A percentile compares a stretch with the other conserved stretches of the same genome.
phyloP scores from a whole-genome alignment of 2,329 filamentous ascomycete genomes.

The Alternaria novae-zelandiae region DNA sequence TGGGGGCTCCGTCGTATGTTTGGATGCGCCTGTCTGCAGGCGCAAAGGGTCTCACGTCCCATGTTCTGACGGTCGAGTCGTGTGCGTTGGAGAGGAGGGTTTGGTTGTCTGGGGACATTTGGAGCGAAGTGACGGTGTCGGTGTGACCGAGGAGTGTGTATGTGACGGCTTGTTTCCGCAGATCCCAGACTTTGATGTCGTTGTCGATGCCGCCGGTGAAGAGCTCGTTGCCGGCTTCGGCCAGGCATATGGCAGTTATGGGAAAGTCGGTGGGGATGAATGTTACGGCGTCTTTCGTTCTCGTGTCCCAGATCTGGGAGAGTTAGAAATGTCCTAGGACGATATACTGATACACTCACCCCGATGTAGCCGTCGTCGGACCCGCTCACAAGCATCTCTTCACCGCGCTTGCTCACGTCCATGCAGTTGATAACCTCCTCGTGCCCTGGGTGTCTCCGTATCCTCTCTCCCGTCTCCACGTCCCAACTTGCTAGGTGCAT shows the following conservation, averaged over 20 bases:
- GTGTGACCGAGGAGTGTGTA: conserved; percentile 90
- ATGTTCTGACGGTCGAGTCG: conserved; percentile 91
- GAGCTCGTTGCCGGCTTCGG: conserved; percentile 93
- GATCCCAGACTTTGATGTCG: conserved; percentile 95
- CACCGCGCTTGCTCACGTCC: conserved; percentile 86
- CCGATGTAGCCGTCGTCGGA: conserved; percentile 94
- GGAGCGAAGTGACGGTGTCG: conserved; percentile 88
- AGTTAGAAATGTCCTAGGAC: conserved; percentile 18
- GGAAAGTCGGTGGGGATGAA: conserved; percentile 92
- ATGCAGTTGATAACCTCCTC: conserved; percentile 95
- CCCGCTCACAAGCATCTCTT: conserved; percentile 87
- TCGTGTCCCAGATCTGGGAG: conserved; percentile 83
- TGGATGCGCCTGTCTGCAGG: conserved; percentile 82
- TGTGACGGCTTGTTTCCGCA: conserved; percentile 86
- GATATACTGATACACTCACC: conserved; percentile 32
- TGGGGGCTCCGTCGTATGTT: conserved; percentile 90
- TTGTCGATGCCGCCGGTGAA: conserved; percentile 97
- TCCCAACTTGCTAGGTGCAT: conserved; percentile 96
- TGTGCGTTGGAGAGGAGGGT: conserved; percentile 89
- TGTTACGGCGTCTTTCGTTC: conserved; percentile 85
- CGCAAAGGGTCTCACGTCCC: conserved; percentile 95
- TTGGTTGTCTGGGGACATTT: conserved; percentile 92
- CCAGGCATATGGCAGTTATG: conserved; percentile 87
- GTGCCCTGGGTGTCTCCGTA: conserved; percentile 90
- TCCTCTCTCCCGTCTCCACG: conserved; percentile 85